Evolutionary conservation across 2,329 filamentous ascomycete species (phyloP).

Genomic region (Verticillium alfalfae): DNA sequence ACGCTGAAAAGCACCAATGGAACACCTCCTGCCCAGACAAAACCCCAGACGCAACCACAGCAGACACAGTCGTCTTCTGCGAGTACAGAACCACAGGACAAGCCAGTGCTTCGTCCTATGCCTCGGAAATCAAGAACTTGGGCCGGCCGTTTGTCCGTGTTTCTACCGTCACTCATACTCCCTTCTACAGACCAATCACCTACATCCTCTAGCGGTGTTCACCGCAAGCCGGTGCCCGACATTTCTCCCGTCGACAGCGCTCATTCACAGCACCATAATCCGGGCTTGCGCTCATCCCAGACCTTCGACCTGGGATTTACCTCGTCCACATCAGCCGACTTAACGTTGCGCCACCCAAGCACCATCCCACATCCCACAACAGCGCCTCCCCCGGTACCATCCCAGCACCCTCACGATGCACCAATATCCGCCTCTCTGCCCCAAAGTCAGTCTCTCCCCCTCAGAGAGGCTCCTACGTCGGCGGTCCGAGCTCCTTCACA

Average conservation of each 20-base stretch:
- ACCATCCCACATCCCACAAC: not conserved
- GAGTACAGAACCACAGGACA: not conserved
- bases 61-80: not conserved
- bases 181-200: conserved; percentile 21
- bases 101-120: conserved; percentile 11
- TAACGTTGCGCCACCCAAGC: not conserved
- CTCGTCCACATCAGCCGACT: not conserved
- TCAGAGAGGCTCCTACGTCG: not conserved
- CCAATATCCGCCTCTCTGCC: not conserved
- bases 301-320: not conserved
- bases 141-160: conserved; percentile 27
- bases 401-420: not conserved
- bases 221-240: conserved; percentile 13
- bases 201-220: conserved; percentile 13
- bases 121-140: conserved; percentile 27
- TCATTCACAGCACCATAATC: not conserved
- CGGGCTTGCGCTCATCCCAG: not conserved
- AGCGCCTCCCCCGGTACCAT: not conserved
- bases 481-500: not conserved
- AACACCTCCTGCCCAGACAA: not conserved
- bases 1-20: not conserved
- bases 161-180: conserved; percentile 31
- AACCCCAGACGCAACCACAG: not conserved
- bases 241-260: conserved; percentile 8
- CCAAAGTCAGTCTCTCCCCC: not conserved